Conservation (phyloP, 805 yeast genomes). For the Nakazawaea sp. region DNA sequence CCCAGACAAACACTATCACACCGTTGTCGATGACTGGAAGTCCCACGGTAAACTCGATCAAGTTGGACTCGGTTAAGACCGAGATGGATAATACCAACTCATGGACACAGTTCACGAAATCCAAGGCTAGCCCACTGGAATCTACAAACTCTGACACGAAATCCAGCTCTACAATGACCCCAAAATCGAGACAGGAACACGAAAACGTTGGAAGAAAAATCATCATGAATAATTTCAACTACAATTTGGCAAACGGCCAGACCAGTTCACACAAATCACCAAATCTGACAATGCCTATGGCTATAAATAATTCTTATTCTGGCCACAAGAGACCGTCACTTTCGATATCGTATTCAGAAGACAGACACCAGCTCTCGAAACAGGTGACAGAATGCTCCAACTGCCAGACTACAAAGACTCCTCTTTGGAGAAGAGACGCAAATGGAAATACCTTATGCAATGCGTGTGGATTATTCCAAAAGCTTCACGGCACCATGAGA, state of each 20-base stretch:
- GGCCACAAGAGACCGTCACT: slow-evolving; percentile 3
- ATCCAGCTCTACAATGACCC: not conserved
- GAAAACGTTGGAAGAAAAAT: slow-evolving; percentile 10
- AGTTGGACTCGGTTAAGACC: not conserved
- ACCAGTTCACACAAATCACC: slow-evolving; percentile 2
- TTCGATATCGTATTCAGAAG: not conserved
- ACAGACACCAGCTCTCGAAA: not conserved
- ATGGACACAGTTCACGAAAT: not conserved
- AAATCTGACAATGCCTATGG: not conserved
- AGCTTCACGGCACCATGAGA: slow-evolving; percentile 55
- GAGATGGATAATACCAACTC: not conserved
- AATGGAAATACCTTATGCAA: slow-evolving; percentile 55
- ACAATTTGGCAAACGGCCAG: not conserved
- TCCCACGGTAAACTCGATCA: slow-evolving; percentile 3
- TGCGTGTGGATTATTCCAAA: slow-evolving; percentile 57
- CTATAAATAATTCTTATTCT: not conserved
- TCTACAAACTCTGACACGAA: not conserved
- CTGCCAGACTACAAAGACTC: slow-evolving; percentile 54
- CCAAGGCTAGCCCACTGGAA: not conserved
- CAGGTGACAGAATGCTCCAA: slow-evolving; percentile 40
- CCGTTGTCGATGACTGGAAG: slow-evolving; percentile 10
- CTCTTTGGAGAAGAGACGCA: slow-evolving; percentile 56
- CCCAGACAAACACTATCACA: slow-evolving; percentile 4
- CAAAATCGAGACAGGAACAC: slow-evolving; percentile 1
- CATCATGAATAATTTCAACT: slow-evolving; percentile 11